Base-by-base conservation (phyloP, 2,329 filamentous ascomycete species). In the Exophiala lecanii-corni region DNA sequence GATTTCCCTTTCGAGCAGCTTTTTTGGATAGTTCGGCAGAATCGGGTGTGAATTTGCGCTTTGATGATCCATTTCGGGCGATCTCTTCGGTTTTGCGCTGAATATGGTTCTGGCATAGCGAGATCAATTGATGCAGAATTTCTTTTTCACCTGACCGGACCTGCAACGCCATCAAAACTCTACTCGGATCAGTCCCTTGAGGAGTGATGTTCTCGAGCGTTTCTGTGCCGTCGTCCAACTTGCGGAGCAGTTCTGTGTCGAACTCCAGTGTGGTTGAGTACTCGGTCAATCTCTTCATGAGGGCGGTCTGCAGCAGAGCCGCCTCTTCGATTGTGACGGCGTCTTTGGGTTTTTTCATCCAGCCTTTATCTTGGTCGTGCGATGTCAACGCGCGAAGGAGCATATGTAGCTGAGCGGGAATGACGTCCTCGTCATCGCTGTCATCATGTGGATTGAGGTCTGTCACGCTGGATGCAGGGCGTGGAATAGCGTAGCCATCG, bases 91-190 rank as follows among this genome's bases (percentile, higher is more conserved):
- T 61, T 61, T 64, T 66, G 51, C 54, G 56, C 45, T 55, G 59
- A 37, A 59, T 47, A 38, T 57, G 51, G 5, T 55, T 45, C 38
- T 59, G 53, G 23, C 70, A 59, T 51, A 61, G 63, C 36, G 48
- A 53, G 45, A 75, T 69, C 1, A 79, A 70, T 56, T 79, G 72
- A 42, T 70, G 64, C 17, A 89, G 59, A 4, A 89, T 68, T 53
- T 73, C 72, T 61, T 88, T 88, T 64, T 91, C 86, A 10, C 85
- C 86, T 2, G 81, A 64, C 46, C 86, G 75, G 25, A 89, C 82
- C 38, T 76, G 67, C 16, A 81, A 57, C 0, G 85, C 85, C 79
- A 85, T 84, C 32, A 64, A 68, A 10, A 62, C 56, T 21, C 67
- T 65, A 17, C 58, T 58, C 59, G 32, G 18, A 49, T 57, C 49